phyloP scores from a whole-genome alignment of 2,329 filamentous ascomycete species.

The Pseudogymnoascus sp. region DNA sequence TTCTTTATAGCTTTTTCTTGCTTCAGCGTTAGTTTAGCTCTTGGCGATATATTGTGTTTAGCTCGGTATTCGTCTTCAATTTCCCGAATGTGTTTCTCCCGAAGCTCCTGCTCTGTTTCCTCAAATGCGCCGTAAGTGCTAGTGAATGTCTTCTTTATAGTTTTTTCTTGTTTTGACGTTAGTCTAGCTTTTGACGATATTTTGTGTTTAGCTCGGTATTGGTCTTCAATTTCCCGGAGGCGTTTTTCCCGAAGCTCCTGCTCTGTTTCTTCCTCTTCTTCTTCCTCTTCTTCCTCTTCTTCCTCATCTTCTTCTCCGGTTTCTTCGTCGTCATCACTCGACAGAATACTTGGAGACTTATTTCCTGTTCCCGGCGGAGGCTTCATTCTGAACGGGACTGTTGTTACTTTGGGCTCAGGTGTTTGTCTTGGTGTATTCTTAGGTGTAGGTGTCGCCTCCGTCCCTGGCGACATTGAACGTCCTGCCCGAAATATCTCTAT shows the following conservation, averaged over 20 bases:
- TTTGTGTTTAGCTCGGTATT: neutral
- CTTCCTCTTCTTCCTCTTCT: neutral
- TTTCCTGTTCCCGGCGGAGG: constrained; percentile 8
- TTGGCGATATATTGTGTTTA: neutral
- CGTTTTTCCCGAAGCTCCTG: neutral
- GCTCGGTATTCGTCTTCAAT: neutral
- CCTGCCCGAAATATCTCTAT: neutral
- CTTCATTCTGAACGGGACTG: neutral
- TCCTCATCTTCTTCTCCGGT: neutral
- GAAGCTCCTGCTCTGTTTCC: neutral
- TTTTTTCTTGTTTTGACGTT: neutral
- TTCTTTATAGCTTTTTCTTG: neutral
- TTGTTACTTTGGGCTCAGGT: constrained; percentile 5
- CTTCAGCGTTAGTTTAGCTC: neutral
- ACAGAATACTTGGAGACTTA: neutral
- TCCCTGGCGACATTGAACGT: neutral
- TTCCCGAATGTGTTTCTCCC: neutral
- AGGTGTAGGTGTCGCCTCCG: constrained; percentile 10
- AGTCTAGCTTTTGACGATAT: neutral
- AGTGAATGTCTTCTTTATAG: neutral
- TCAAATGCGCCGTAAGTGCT: neutral
- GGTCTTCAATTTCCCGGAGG: neutral
- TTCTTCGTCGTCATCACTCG: neutral
- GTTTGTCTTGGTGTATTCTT: neutral
- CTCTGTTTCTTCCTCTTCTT: neutral